Conservation (phyloP, 345 rosid species). For the Aethionema arabicum region DNA sequence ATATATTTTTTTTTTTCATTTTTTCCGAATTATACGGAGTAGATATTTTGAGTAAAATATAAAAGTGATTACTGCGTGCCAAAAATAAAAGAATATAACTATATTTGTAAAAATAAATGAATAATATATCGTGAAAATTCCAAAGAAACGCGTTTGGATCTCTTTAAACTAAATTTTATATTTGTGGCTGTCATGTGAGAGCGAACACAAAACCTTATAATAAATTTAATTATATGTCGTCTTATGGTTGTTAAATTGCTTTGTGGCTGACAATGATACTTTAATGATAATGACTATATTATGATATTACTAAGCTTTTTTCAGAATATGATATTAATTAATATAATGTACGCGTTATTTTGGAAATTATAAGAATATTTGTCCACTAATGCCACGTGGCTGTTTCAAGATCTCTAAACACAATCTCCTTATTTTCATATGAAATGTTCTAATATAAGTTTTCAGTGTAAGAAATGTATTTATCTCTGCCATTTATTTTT, state of each 20-base stretch:
- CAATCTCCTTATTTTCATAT: neutral
- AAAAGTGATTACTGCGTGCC: no score
- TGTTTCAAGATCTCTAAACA: neutral
- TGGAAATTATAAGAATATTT: slow-evolving; percentile 4
- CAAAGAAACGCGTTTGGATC: slow-evolving; percentile 30
- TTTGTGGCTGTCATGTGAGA: slow-evolving; percentile 15
- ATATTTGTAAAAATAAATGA: no score
- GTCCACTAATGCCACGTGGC: slow-evolving; percentile 9
- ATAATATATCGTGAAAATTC: neutral
- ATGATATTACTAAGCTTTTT: neutral
- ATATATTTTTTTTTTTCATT: no score
- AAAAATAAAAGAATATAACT: no score
- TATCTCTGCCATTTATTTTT: no score
- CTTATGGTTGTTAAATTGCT: slow-evolving; percentile 21
- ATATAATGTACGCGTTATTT: slow-evolving; percentile 6
- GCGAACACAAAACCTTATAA: neutral
- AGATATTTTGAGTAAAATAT: no score
- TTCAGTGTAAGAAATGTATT: no score
- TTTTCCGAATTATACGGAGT: no score
- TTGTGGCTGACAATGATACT: slow-evolving; percentile 28
- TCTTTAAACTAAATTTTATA: slow-evolving; percentile 1
- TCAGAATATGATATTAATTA: slow-evolving; percentile 4
- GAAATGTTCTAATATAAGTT: no score
- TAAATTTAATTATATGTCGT: neutral
- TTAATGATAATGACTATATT: neutral